phyloP scores from a whole-genome alignment of 768 basidiomycete species.

The Tricholoma matsutake region DNA sequence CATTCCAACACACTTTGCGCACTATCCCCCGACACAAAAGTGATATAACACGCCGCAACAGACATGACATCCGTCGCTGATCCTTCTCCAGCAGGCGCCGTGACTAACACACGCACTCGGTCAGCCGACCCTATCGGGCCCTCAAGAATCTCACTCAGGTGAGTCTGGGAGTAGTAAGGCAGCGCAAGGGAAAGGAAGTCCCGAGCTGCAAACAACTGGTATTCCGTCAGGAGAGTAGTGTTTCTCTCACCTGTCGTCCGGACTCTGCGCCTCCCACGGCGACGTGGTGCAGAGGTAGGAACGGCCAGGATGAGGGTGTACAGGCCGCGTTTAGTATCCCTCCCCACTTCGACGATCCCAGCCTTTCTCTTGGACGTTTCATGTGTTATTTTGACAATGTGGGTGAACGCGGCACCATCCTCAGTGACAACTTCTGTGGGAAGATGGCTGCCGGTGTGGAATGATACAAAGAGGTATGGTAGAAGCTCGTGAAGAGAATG shows the following conservation, averaged over 20 bases:
- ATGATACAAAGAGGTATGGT: constrained; percentile 21
- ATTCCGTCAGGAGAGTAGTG: constrained; percentile 22
- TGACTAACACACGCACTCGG: constrained; percentile 18
- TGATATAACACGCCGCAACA: constrained; percentile 21
- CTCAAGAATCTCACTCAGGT: constrained; percentile 8
- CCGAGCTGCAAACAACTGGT: constrained; percentile 37
- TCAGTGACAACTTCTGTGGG: constrained; percentile 13
- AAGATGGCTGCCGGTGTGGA: constrained; percentile 11
- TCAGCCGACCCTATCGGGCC: constrained; percentile 9
- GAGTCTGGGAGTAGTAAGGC: constrained; percentile 27
- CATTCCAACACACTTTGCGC: constrained; percentile 17
- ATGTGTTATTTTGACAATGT: constrained; percentile 22
- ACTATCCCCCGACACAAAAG: constrained; percentile 20
- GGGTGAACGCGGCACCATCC: constrained; percentile 21
- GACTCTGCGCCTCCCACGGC: neutral
- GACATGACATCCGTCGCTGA: constrained; percentile 24
- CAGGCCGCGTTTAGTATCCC: constrained; percentile 13
- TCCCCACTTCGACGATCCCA: constrained; percentile 8
- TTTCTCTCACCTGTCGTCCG: constrained; percentile 3
- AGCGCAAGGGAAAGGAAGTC: constrained; percentile 42
- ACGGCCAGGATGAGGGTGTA: constrained; percentile 13
- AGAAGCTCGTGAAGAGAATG: constrained; percentile 20
- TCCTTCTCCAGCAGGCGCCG: constrained; percentile 16
- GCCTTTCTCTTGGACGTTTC: neutral
- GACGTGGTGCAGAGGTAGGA: constrained; percentile 4